Evolutionary conservation across 2,329 filamentous ascomycete genomes (phyloP).

Genomic region (Amauroascus verrucosus): DNA sequence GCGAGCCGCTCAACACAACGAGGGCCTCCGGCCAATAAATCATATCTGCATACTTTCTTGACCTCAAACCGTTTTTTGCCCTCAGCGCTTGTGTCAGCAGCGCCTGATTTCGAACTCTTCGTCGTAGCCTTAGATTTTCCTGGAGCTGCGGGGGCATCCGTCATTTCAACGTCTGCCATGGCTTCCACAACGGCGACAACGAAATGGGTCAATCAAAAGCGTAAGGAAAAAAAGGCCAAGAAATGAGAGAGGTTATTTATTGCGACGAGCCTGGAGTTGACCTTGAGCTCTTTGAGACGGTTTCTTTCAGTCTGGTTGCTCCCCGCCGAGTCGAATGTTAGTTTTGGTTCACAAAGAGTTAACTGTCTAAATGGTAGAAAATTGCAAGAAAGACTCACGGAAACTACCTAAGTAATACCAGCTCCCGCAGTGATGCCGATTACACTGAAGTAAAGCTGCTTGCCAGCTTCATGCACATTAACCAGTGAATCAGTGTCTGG

Average conservation of each 20-base stretch:
- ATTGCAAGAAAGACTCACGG: too few relatives aligned
- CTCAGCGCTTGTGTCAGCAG: conserved; percentile 43
- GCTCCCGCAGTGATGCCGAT: too few relatives aligned
- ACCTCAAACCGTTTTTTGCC: conserved; percentile 95
- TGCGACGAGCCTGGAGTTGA: background rate
- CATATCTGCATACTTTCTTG: conserved; percentile 62
- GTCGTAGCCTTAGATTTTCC: conserved; percentile 46
- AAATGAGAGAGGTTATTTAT: background rate
- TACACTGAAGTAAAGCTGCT: too few relatives aligned
- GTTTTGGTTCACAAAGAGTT: too few relatives aligned
- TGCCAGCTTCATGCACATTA: too few relatives aligned
- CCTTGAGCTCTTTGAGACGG: background rate
- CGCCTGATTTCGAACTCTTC: conserved; percentile 48
- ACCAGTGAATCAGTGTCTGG: too few relatives aligned
- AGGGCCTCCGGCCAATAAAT: background rate
- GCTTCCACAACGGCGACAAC: background rate
- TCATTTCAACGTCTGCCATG: conserved; percentile 98
- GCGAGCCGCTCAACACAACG: background rate
- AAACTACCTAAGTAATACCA: too few relatives aligned
- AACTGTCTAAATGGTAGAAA: too few relatives aligned
- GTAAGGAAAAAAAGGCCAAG: background rate
- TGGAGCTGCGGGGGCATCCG: conserved; percentile 54
- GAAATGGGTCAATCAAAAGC: background rate
- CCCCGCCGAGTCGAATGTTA: background rate
- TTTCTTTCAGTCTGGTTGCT: background rate